phyloP scores from a whole-genome alignment of 305 asterid genomes.

The Petunia hybrid region DNA sequence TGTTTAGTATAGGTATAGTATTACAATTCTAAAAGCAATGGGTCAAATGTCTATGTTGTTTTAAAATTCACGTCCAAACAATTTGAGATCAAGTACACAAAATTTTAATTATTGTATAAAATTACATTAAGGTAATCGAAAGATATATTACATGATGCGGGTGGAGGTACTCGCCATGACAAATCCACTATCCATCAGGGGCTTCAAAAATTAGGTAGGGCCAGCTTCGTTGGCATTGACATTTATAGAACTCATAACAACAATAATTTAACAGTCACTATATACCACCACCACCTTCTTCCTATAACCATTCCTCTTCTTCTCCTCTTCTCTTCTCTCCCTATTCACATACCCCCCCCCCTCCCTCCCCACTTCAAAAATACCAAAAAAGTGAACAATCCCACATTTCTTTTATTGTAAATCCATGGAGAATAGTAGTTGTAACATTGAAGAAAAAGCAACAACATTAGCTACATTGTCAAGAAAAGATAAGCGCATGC shows the following conservation, averaged over 20 bases:
- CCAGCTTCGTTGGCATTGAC: slow-evolving; percentile 64
- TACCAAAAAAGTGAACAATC: not conserved
- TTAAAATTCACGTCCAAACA: no score
- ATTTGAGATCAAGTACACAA: no score
- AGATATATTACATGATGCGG: slow-evolving; percentile 28
- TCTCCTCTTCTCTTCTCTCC: slow-evolving; percentile 25
- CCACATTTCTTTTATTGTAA: not conserved
- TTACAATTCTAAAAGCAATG: no score
- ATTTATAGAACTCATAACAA: slow-evolving; percentile 44
- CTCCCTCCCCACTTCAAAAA: not conserved
- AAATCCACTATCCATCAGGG: slow-evolving; percentile 47
- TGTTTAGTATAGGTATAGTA: no score
- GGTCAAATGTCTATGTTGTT: no score
- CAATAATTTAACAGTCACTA: slow-evolving; percentile 53
- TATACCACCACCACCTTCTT: slow-evolving; percentile 4
- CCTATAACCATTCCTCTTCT: slow-evolving; percentile 25
- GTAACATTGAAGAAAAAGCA: slow-evolving; percentile 28
- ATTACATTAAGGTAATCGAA: no score
- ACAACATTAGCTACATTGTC: slow-evolving; percentile 39
- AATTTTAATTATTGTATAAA: no score
- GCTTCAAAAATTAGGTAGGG: slow-evolving; percentile 46
- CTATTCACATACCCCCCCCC: not conserved
- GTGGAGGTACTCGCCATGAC: slow-evolving; percentile 32
- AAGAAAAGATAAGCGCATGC: slow-evolving; percentile 31
- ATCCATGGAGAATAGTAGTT: slow-evolving; percentile 43